Evolutionary conservation across 2,329 filamentous ascomycete genomes (phyloP).

Genomic region (Ceratocystis cubensis): DNA sequence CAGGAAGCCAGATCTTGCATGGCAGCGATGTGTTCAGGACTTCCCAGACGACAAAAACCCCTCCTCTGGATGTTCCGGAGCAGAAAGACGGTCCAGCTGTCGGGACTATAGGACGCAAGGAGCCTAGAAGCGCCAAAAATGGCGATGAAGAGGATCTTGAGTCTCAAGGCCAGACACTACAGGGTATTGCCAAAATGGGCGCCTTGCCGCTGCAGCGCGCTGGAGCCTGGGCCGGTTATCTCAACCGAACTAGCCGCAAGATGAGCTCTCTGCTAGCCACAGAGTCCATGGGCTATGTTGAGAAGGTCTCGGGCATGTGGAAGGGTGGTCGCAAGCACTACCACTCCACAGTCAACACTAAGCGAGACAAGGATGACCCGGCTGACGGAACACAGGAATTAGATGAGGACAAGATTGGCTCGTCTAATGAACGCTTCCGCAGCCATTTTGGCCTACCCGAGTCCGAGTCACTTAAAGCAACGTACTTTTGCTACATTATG

Average conservation of each 20-base stretch:
- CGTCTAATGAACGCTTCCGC: constrained; percentile 69
- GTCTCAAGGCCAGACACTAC: constrained; percentile 33
- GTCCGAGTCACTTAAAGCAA: constrained; percentile 70
- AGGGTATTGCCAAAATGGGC: constrained; percentile 48
- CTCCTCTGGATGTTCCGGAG: neutral
- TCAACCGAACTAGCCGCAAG: constrained; percentile 64
- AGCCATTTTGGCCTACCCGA: constrained; percentile 81
- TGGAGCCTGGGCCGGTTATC: constrained; percentile 67
- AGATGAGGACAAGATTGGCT: constrained; percentile 47
- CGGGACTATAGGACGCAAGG: constrained; percentile 23
- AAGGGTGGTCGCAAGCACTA: constrained; percentile 86
- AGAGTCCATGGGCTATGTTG: constrained; percentile 91
- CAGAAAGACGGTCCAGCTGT: constrained; percentile 19
- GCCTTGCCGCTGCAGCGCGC: constrained; percentile 73
- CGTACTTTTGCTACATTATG: constrained; percentile 86
- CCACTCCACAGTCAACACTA: constrained; percentile 42
- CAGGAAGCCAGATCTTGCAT: constrained; percentile 74
- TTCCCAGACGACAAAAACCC: neutral
- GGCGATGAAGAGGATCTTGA: constrained; percentile 16
- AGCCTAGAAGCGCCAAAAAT: constrained; percentile 19
- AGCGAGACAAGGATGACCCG: constrained; percentile 43
- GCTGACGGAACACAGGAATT: constrained; percentile 24
- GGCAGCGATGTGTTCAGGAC: constrained; percentile 70
- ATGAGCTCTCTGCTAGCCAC: constrained; percentile 75
- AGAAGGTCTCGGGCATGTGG: constrained; percentile 96